Evolutionary conservation across 768 basidiomycete species (phyloP), one percentile per base, ranked within the genome.

Genomic region (Gelatoporia subvermispora): DNA sequence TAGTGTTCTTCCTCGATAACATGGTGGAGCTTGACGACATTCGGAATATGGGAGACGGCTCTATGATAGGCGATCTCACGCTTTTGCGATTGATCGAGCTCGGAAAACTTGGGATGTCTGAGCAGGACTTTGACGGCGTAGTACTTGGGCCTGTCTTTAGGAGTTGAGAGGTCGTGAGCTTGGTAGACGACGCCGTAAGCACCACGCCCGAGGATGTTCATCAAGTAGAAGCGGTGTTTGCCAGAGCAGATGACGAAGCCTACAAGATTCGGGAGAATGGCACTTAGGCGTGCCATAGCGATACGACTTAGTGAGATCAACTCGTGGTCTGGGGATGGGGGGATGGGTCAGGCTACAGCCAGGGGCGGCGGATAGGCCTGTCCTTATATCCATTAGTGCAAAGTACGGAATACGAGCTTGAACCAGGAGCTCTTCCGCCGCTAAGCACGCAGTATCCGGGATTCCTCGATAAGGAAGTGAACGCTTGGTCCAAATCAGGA

Each of bases 101-200:
- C 53, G 3, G 59, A 57, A 16, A 48, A 55, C 20, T 52, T 38
- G 18, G 56, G 53, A 35, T 61, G 53, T n/a, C 48, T 55, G 34
- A 61, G 57, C 34, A 58, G 45, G 38, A 57, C 58, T 51, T 64
- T 64, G 42, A 64, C 60, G 25, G 62, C 62, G 54, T 56, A 61
- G 47, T 50, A 53, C 2, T 13, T 47, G 4, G 54, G 49, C 8
- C 39, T 34, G 23, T 28, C 16, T 15, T 40, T 17, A 5, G 51
- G 50, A 1, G 57, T 48, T 4, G 51, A 52, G 22, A 60, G 44
- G 45, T 65, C 61, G 35, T 50, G 39, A 2, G 61, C 63, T 15
- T 52, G 52, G 48, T 65, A 65, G 18, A 65, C 63, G 17, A 61
- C 55, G 42, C 61, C 63, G 51, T 61, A 65, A 1, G 61, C 60